phyloP scores from a whole-genome alignment of 257 asterid species.

The Solanum gracilifrons region DNA sequence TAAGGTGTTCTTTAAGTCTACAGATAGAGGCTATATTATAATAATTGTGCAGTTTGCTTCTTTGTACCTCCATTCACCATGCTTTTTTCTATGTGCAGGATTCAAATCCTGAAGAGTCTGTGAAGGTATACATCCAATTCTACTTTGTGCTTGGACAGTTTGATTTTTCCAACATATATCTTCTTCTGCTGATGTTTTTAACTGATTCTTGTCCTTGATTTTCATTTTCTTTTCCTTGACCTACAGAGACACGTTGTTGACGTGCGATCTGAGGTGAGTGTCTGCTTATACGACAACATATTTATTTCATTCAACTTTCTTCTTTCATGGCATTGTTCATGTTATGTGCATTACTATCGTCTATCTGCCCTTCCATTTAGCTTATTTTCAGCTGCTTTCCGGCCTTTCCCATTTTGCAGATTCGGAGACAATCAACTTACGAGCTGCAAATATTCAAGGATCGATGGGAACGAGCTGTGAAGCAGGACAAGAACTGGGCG shows the following conservation, averaged over 20 bases:
- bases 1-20: neutral
- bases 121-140: slow-evolving; percentile 31
- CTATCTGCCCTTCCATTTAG: neutral
- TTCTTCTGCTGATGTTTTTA: neutral
- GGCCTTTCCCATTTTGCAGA: neutral
- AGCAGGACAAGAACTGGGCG: slow-evolving; percentile 56
- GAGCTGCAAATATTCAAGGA: slow-evolving; percentile 65
- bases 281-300: neutral
- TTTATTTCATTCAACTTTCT: neutral
- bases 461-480: slow-evolving; percentile 70
- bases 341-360: neutral
- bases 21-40: neutral
- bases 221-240: neutral
- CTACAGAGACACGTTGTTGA: slow-evolving; percentile 53
- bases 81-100: slow-evolving; percentile 25
- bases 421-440: slow-evolving; percentile 27
- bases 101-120: slow-evolving; percentile 17
- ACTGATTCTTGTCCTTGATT: neutral
- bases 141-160: neutral
- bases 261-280: slow-evolving; percentile 70
- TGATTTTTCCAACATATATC: neutral
- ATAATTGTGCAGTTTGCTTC: neutral
- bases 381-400: neutral
- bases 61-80: neutral
- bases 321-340: neutral